phyloP scores from a whole-genome alignment of 1,284 basidiomycete species.

The Ceraceosorus bombacis region DNA sequence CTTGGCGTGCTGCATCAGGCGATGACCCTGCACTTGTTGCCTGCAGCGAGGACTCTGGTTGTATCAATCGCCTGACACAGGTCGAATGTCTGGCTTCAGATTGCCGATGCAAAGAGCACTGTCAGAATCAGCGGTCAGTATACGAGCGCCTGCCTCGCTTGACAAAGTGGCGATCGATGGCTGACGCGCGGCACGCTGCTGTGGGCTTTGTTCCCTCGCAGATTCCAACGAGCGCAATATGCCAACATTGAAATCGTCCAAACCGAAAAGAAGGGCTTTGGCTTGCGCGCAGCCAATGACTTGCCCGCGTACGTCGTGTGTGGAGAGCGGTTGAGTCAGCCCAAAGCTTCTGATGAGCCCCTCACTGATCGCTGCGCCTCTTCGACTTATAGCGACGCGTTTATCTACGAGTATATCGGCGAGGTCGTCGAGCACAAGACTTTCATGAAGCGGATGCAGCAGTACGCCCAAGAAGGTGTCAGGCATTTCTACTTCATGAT shows the following conservation, averaged over 20 bases:
- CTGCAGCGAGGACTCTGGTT: constrained; percentile 82
- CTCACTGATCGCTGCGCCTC: not conserved
- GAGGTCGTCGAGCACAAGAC: constrained; percentile 83
- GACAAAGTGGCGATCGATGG: not conserved
- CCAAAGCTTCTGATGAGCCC: constrained; percentile 4
- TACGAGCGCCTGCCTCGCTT: not conserved
- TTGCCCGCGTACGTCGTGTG: constrained; percentile 61
- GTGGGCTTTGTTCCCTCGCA: constrained; percentile 43
- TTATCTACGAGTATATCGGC: constrained; percentile 97
- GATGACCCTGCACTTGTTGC: constrained; percentile 50
- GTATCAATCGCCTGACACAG: constrained; percentile 94
- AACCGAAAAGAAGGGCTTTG: constrained; percentile 93
- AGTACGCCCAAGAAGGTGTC: constrained; percentile 87
- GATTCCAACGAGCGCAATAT: constrained; percentile 79
- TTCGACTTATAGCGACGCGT: constrained; percentile 58
- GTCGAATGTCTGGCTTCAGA: constrained; percentile 85
- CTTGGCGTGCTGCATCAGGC: constrained; percentile 2
- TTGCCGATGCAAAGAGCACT: constrained; percentile 73
- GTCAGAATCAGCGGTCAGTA: constrained; percentile 66
- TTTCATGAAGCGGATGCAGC: constrained; percentile 87
- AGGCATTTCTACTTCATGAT: constrained; percentile 99
- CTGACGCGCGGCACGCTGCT: not conserved
- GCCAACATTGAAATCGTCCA: constrained; percentile 80
- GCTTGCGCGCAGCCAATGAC: constrained; percentile 68
- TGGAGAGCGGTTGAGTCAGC: constrained; percentile 5